Conservation (phyloP, 2,329 filamentous ascomycete species). For the Monosporascus ibericus region DNA sequence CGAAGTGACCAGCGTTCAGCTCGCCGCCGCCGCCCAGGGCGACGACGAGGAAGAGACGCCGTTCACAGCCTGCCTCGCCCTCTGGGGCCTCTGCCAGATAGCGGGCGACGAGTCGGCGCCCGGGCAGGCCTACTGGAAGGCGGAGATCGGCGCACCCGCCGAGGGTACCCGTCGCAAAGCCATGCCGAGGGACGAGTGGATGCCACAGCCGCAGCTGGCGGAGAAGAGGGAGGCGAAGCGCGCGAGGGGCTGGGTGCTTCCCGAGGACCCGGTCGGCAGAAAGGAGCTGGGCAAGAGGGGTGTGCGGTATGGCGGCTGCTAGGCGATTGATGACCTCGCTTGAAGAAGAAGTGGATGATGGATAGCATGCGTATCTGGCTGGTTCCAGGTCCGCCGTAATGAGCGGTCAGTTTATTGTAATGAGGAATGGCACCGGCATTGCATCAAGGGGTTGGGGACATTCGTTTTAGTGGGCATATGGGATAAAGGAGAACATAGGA, state of each 20-base stretch:
- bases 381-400: not conserved
- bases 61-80: slow-evolving; percentile 65
- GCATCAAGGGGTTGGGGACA: too few relatives aligned
- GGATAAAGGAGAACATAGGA: too few relatives aligned
- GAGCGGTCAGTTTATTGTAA: too few relatives aligned
- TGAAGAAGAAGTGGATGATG: not conserved
- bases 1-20: slow-evolving; percentile 61
- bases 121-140: slow-evolving; percentile 57
- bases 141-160: slow-evolving; percentile 69
- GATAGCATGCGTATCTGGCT: not conserved
- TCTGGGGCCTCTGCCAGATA: slow-evolving; percentile 73
- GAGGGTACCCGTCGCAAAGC: slow-evolving; percentile 67
- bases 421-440: too few relatives aligned
- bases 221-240: slow-evolving; percentile 75
- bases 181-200: slow-evolving; percentile 66
- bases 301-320: slow-evolving; percentile 48
- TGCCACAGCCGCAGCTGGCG: slow-evolving; percentile 64
- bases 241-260: slow-evolving; percentile 67
- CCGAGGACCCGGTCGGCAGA: slow-evolving; percentile 65
- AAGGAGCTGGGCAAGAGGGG: slow-evolving; percentile 66
- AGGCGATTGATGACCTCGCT: slow-evolving; percentile 3
- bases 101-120: slow-evolving; percentile 54
- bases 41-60: slow-evolving; percentile 34
- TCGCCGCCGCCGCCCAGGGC: slow-evolving; percentile 30
- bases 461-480: too few relatives aligned